Base-by-base conservation (phyloP, 2,329 filamentous ascomycete genomes). In the Nannizzia gypsea region DNA sequence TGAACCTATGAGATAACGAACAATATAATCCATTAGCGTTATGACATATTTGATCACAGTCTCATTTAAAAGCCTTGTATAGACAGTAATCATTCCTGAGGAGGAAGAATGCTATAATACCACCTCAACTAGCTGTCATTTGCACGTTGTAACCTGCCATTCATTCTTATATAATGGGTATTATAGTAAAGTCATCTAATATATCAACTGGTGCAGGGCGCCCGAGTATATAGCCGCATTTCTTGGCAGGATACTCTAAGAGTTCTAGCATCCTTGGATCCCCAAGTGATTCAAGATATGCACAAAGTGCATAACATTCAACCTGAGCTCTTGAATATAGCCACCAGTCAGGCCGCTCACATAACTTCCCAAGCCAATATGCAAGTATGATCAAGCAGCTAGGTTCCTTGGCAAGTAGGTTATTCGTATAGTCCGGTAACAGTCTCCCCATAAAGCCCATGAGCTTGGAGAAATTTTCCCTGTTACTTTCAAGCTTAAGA, bases 241-340 rank as follows among this genome's bases (percentile, higher is more conserved):
- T 60, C 24, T 65, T 58, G 0, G 71, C 70, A 2, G 72, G 72
- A 63, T 71, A 72, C 58, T 69, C 68, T 42, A 74, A 55, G 58
- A 72, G 57, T 15, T 62, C 61, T 46, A 71, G 57, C 17, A 72
- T 64, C 9, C 64, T 62, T 17, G 67, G 64, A 59, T 71, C 69
- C 17, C 63, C 61, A 36, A 64, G 69, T 22, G 66, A 59, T 58
- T 73, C 72, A 3, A 74, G 57, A 57, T 66, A 70, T 69, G 71
- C 73, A 59, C 71, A 73, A 13, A 74, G 70, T 34, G 72, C 72
- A 5, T 65, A 64, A 59, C 71, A 73, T 62, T 74, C 72, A 1
- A 70, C 70, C 1, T 66, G 62, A 3, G 68, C 66, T 36, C 72
- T 62, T 28, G 64, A 64, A 42, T 69, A 64, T 42, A 70, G 63